Base-by-base conservation (phyloP, 768 basidiomycete genomes). In the Pisolithus orientalis region DNA sequence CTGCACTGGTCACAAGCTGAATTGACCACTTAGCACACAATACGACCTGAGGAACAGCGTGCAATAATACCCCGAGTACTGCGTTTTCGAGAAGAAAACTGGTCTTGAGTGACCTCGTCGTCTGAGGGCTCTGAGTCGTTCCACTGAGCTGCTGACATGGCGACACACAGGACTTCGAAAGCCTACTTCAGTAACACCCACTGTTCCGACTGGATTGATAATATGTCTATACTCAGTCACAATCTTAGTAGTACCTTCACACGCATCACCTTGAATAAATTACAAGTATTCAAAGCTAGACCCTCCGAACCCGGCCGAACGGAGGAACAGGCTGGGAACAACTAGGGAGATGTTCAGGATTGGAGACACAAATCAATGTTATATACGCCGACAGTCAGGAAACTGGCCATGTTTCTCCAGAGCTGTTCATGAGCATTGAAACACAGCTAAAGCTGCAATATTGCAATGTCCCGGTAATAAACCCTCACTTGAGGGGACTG, bases 1-100 rank as follows among this genome's bases (percentile, higher is more conserved):
- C 89, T 77, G 60, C 90, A 93, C 58, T 90, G 85, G 72, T 92
- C 90, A 60, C 90, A 93, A 31, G 90, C 90, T 90, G 44, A 57
- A 28, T 39, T 43, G 34, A 50, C 10, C 42, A 49, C 48, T 67
- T 24, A 64, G 55, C 49, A 49, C 39, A 24, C 14, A 49, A 49
- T n/a, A 44, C 21, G 49, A 28, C 7, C 4, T 52, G 50, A 40
- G 39, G 52, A 56, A 52, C 24, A 46, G 46, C 11, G n/a, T 34
- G 34, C 34, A 17, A 25, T 46, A 60, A 52, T 51, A 82, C 83
- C 84, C 67, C 83, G 74, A 62, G 82, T 85, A 57, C 84, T 85
- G 47, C 84, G 65, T 62, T 85, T 85, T 52, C 82, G 72, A 40
- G 68, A 72, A 45, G 74, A 59, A 42, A 75, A 68, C 7, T 70